Evolutionary conservation across 2,329 filamentous ascomycete genomes (phyloP), one percentile per base, ranked within the genome.

Genomic region (Onygenales sp.): DNA sequence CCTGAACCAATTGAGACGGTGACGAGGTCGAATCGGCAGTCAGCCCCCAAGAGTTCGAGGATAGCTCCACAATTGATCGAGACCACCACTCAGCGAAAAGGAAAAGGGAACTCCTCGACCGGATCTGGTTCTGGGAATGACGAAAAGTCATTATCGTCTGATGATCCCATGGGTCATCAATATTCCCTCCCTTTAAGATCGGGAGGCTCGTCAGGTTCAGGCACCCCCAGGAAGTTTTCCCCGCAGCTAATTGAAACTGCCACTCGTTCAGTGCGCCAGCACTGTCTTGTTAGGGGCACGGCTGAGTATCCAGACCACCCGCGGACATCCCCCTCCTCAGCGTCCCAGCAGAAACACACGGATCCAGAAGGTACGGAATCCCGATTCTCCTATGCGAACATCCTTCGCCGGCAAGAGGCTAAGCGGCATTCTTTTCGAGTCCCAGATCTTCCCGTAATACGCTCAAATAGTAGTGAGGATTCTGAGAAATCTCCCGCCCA

Each of bases 221-320:
- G 31, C 21, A 45, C 49, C 7, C 57, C 60, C 3, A 73, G 76
- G 42, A 78, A 70, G 55, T 95, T 94, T 67, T 79, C 84, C 33
- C 89, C 89, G 10, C 85, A 92, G 62, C 75, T 95, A 52, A 84
- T 95, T 57, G 88, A 92, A 68, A 91, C 87, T 2, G 86, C 86
- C 3, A 82, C 83, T 61, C 79, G 89, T 51, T 83, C 83, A 36
- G 82, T 86, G 57, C 83, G 83, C 62, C 79, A 79, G 13, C 83
- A 83, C 17, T 85, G 89, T 61, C 68, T 77, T 1, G 77, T 77
- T 5, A 82, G 83, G 17, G 80, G 9, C 83, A 33, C 81, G 83
- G 21, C 77, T 76, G 52, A 82, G 80, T 9, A 78, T 79, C 54
- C 83, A 87, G 70, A 87, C 85, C 71, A 89, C 86, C 37, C 85